phyloP scores from a whole-genome alignment of 2,329 filamentous ascomycete species.

The Acrocalymma vagum region DNA sequence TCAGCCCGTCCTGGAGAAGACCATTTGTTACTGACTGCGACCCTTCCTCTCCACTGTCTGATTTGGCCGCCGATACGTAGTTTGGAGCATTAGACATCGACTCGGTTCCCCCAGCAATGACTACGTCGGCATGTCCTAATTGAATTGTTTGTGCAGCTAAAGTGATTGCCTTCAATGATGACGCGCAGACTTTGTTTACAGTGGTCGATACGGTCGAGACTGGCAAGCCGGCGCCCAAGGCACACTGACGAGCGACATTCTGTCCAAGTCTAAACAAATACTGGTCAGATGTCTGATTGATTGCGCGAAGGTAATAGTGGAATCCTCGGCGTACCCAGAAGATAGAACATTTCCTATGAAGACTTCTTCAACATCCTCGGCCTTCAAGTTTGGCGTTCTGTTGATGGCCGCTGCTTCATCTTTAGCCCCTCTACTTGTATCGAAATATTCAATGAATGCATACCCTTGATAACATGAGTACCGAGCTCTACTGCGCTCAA shows the following conservation, averaged over 20 bases:
- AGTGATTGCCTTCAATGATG: constrained; percentile 77
- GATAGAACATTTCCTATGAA: constrained; percentile 85
- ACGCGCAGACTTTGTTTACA: constrained; percentile 84
- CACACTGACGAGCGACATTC: constrained; percentile 86
- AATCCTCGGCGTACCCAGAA: constrained; percentile 86
- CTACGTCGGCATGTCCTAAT: constrained; percentile 71
- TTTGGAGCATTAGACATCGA: constrained; percentile 94
- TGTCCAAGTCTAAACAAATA: constrained; percentile 89
- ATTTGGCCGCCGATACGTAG: too few relatives aligned
- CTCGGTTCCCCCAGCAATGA: constrained; percentile 88
- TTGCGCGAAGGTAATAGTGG: too few relatives aligned
- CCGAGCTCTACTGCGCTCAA: constrained; percentile 84
- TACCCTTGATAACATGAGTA: constrained; percentile 87
- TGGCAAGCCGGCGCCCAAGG: constrained; percentile 77
- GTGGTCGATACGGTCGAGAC: constrained; percentile 77
- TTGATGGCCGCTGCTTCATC: constrained; percentile 66
- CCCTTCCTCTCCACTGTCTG: too few relatives aligned
- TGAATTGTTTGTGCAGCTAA: constrained; percentile 76
- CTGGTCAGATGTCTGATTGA: too few relatives aligned
- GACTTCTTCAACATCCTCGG: constrained; percentile 75
- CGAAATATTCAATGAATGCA: constrained; percentile 21
- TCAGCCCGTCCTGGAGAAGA: constrained; percentile 79
- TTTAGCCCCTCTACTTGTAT: constrained; percentile 18
- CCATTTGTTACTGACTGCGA: too few relatives aligned
- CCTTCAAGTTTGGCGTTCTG: constrained; percentile 73